Base-by-base conservation (phyloP, 345 rosid genomes). In the Trapa bicornis region DNA sequence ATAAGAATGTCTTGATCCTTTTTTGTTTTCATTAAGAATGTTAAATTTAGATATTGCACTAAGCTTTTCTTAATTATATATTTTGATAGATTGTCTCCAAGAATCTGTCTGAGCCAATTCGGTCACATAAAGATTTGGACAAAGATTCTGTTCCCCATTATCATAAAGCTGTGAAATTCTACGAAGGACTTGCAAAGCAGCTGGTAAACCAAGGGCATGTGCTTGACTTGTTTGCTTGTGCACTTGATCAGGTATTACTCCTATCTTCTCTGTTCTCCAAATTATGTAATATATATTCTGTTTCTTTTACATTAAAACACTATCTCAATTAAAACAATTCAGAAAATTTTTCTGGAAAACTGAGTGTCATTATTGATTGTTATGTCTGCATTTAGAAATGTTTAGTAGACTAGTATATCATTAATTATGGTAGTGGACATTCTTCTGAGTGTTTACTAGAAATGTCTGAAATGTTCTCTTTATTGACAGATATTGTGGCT, bases 131-230 rank as follows among this genome's bases (percentile, higher is more conserved):
- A 79, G 97, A 91, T 70, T 80, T 94, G 69, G 91, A 84, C 71
- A 91, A 87, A 73, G 97, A 91, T 79, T 89, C 96, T 71, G 97
- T 88, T 75, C 83, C 85, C 3, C 68, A 73, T 78, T 89, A 81
- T 77, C 85, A 87, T 64, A 83, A 85, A 82, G 96, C 99, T 43
- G 86, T 89, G 2, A 90, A 82, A 74, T 87, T 91, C 76, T 89
- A 87, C 52, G 91, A 87, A 66, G 79, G 78, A 10, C 89, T 94
- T 70, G 80, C 95, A 1, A 94, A 89, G 78, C 95, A 94, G 78
- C 97, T 94, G 72, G 92, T 94, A 76, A 89, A 94, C 76, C 99
- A 94, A 76, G 99, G 99, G 22, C 99, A 94, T 68, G 87, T 94
- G 65, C 96, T 94, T 29, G 96, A 94, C 85, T 85, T 94, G 70